These are phyloP conservation scores for Plasmodium gallinaceum DNA, from an alignment of 169 alveolate species.

Conservation along the genomic window DNA sequence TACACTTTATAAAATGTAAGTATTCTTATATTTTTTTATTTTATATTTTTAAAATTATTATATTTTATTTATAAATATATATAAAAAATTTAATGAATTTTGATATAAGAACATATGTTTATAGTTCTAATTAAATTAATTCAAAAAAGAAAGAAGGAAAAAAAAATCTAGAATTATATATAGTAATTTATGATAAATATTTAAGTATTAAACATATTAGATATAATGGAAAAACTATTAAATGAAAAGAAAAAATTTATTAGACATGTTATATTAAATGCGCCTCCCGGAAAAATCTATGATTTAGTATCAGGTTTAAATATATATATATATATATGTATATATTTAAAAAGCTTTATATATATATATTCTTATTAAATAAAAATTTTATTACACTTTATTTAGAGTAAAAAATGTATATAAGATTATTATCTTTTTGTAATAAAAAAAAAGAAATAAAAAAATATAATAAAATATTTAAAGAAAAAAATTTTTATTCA, in stretches of 20 bases:
- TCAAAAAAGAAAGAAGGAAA: not conserved
- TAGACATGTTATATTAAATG: constrained; percentile 52
- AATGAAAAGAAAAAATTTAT: constrained; percentile 74
- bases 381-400: no score
- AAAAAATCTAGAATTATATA: not conserved
- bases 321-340: not conserved
- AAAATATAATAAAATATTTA: no score
- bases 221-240: constrained; percentile 33
- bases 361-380: not conserved
- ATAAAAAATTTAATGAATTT: no score
- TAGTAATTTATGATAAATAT: not conserved
- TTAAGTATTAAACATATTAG: not conserved
- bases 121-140: no score
- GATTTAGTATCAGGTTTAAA: constrained; percentile 61
- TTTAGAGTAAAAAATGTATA: no score
- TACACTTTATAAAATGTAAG: no score
- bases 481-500: no score
- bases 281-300: constrained; percentile 60
- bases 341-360: not conserved
- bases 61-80: no score
- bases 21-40: not conserved
- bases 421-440: no score
- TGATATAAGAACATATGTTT: no score
- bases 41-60: constrained; percentile 15
- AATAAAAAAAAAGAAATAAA: no score